Conservation (phyloP, 331 rosid genomes). For the Quercus tomentella region DNA sequence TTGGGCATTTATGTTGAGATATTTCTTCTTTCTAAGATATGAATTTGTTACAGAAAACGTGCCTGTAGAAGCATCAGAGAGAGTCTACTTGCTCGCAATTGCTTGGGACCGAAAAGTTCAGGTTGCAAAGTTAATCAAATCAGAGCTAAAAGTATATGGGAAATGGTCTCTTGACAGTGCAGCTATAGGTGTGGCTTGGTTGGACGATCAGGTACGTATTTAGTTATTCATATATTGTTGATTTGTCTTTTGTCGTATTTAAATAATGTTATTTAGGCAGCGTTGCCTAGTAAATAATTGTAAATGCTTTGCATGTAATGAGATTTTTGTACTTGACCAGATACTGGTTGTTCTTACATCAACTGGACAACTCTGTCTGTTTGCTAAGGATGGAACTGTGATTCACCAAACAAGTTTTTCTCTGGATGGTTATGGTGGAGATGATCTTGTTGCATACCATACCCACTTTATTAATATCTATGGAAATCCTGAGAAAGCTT, state of each 20-base stretch:
- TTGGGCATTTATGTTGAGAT: slow-evolving; percentile 16
- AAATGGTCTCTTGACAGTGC: slow-evolving; percentile 91
- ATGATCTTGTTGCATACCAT: slow-evolving; percentile 81
- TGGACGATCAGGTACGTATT: slow-evolving; percentile 82
- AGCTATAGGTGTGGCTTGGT: slow-evolving; percentile 90
- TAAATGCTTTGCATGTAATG: slow-evolving; percentile 8
- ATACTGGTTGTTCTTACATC: slow-evolving; percentile 84
- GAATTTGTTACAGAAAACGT: slow-evolving; percentile 44
- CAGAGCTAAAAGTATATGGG: slow-evolving; percentile 77
- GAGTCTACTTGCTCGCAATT: slow-evolving; percentile 89
- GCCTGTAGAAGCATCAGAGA: slow-evolving; percentile 56
- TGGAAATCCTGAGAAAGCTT: slow-evolving; percentile 95
- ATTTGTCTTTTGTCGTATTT: not conserved
- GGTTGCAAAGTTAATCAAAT: slow-evolving; percentile 86
- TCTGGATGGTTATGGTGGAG: slow-evolving; percentile 65
- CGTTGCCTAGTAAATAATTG: not conserved
- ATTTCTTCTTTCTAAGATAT: slow-evolving; percentile 26
- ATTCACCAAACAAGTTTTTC: slow-evolving; percentile 89
- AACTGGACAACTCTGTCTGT: slow-evolving; percentile 74
- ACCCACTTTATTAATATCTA: slow-evolving; percentile 69
- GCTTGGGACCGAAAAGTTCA: slow-evolving; percentile 96
- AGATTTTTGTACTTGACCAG: slow-evolving; percentile 47
- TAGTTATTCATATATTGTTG: not conserved
- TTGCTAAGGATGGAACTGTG: slow-evolving; percentile 80
- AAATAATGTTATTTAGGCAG: not conserved